Evolutionary conservation across 805 yeast genomes (phyloP).

Genomic region (Saturnispora mendoncae): DNA sequence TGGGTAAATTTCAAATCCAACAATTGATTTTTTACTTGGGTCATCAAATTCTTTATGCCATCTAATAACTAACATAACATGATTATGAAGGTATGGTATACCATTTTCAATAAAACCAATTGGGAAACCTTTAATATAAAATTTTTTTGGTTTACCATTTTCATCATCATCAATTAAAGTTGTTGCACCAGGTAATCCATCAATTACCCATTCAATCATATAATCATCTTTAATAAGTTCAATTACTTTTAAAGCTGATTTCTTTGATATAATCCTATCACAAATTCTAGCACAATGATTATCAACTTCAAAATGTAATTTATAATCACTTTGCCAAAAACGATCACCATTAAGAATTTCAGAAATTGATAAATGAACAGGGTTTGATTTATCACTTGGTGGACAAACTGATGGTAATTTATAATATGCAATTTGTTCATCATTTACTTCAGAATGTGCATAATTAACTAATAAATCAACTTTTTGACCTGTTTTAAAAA

Average conservation of each 20-base stretch:
- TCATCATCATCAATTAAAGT: slow-evolving; percentile 57
- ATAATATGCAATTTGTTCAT: slow-evolving; percentile 68
- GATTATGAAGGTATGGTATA: slow-evolving; percentile 64
- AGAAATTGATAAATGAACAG: slow-evolving; percentile 60
- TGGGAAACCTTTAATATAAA: slow-evolving; percentile 82
- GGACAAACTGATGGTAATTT: slow-evolving; percentile 79
- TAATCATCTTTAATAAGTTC: slow-evolving; percentile 60
- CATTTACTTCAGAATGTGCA: slow-evolving; percentile 69
- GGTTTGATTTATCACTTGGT: slow-evolving; percentile 42
- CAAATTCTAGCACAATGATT: slow-evolving; percentile 59
- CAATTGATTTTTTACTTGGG: slow-evolving; percentile 45
- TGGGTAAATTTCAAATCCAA: slow-evolving; percentile 87
- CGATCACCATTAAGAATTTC: slow-evolving; percentile 78
- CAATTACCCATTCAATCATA: slow-evolving; percentile 76
- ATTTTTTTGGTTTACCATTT: slow-evolving; percentile 39
- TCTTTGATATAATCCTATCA: slow-evolving; percentile 47
- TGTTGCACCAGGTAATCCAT: slow-evolving; percentile 83
- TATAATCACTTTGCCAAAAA: slow-evolving; percentile 65
- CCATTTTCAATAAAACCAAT: slow-evolving; percentile 59
- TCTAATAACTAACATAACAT: slow-evolving; percentile 71
- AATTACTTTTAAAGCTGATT: slow-evolving; percentile 46
- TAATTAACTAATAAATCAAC: slow-evolving; percentile 70
- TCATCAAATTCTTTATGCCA: slow-evolving; percentile 44
- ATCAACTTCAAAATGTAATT: slow-evolving; percentile 56
- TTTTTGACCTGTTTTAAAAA: slow-evolving; percentile 42